These are phyloP conservation scores for Dactylonectria estremocensis DNA, from an alignment of 2,329 filamentous ascomycete genomes.

Conservation along the genomic window DNA sequence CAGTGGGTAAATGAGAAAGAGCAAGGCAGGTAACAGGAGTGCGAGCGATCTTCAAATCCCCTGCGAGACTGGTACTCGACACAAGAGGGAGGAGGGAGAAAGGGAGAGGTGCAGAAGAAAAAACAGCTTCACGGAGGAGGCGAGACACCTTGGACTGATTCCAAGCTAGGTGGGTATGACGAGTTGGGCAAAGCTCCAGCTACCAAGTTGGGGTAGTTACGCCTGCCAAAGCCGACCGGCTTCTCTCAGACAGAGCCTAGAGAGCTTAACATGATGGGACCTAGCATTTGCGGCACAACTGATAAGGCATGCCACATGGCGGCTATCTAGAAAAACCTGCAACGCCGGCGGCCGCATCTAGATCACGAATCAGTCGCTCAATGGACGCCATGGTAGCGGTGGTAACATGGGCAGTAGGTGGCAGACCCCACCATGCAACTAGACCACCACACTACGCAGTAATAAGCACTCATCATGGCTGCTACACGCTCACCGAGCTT, in stretches of 20 bases:
- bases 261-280: constrained; percentile 22
- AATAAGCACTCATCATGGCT: constrained; percentile 17
- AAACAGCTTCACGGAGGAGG: constrained; percentile 34
- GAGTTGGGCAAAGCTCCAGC: constrained; percentile 38
- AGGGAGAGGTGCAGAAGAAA: constrained; percentile 31
- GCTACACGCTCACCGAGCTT: constrained; percentile 18
- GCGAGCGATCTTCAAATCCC: constrained; percentile 7
- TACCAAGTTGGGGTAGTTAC: constrained; percentile 16
- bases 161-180: constrained; percentile 45
- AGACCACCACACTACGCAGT: constrained; percentile 11
- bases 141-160: constrained; percentile 43
- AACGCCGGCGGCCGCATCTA: constrained; percentile 38
- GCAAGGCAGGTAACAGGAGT: constrained; percentile 7
- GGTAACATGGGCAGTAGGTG: constrained; percentile 35
- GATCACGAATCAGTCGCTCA: constrained; percentile 27
- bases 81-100: constrained; percentile 20
- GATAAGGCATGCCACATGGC: constrained; percentile 22
- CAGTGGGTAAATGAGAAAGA: constrained; percentile 3
- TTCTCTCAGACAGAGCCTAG: constrained; percentile 8
- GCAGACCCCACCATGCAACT: constrained; percentile 5
- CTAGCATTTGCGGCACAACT: constrained; percentile 23
- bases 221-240: constrained; percentile 25
- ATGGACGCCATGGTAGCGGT: constrained; percentile 31
- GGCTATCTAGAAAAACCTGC: constrained; percentile 31
- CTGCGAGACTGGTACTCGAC: constrained; percentile 1